phyloP scores from a whole-genome alignment of 164 flowering plant genomes.

The Stephania japonica region DNA sequence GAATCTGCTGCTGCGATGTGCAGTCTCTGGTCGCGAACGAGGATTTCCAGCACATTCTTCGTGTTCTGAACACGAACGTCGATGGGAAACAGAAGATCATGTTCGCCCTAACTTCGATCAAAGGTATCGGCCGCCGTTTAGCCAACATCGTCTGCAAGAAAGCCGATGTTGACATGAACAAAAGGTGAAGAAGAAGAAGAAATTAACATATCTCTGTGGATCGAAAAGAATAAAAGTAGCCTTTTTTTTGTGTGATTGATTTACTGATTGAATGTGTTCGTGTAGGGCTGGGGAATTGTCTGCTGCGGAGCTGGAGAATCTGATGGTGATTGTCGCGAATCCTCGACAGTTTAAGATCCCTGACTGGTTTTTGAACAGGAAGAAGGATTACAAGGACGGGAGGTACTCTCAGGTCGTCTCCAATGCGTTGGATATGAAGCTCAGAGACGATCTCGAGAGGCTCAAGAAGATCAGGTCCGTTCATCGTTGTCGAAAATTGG shows the following conservation, averaged over 20 bases:
- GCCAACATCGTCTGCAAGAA: slow-evolving; percentile 84
- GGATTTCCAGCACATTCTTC: slow-evolving; percentile 78
- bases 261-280: neutral
- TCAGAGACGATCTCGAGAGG: slow-evolving; percentile 17
- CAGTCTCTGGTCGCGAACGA: slow-evolving; percentile 70
- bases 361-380: slow-evolving; percentile 21
- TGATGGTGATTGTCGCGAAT: slow-evolving; percentile 18
- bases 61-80: slow-evolving; percentile 78
- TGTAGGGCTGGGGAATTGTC: slow-evolving; percentile 20
- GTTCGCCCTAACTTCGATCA: slow-evolving; percentile 77
- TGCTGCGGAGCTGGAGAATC: slow-evolving; percentile 17
- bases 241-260: neutral
- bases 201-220: neutral
- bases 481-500: neutral
- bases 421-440: slow-evolving; percentile 19
- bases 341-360: slow-evolving; percentile 20
- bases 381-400: slow-evolving; percentile 23
- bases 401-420: slow-evolving; percentile 23
- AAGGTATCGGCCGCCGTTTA: slow-evolving; percentile 72
- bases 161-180: slow-evolving; percentile 84
- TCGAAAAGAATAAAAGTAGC: neutral
- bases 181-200: slow-evolving; percentile 34
- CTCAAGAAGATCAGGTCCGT: slow-evolving; percentile 22
- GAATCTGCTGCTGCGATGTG: neutral
- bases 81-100: slow-evolving; percentile 82